Conservation (phyloP, 305 asterid species). For the Plantago lanceolata region DNA sequence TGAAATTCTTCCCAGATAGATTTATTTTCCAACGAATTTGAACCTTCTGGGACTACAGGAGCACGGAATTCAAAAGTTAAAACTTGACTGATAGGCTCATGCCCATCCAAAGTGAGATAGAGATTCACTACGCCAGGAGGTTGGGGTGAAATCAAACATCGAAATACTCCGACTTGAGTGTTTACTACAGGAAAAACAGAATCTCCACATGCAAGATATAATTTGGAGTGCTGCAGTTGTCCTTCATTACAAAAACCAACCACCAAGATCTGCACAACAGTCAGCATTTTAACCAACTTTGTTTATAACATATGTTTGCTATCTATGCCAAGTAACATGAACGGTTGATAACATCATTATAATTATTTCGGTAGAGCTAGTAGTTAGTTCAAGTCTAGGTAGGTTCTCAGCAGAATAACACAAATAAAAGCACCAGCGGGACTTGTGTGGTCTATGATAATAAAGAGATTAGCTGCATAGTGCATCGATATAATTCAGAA, state of each 20-base stretch:
- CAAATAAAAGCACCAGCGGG: not conserved
- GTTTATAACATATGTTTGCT: slow-evolving; percentile 3
- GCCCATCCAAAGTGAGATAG: slow-evolving; percentile 76
- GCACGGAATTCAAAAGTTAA: slow-evolving; percentile 66
- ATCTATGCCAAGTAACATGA: slow-evolving; percentile 2
- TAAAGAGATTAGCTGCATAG: not conserved
- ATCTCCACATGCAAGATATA: slow-evolving; percentile 73
- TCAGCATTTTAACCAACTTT: slow-evolving; percentile 20
- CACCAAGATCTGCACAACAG: slow-evolving; percentile 66
- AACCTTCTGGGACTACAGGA: slow-evolving; percentile 36
- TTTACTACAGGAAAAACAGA: slow-evolving; percentile 48
- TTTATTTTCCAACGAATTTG: slow-evolving; percentile 36
- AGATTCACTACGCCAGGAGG: slow-evolving; percentile 61
- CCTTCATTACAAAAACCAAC: slow-evolving; percentile 66
- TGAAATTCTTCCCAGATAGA: slow-evolving; percentile 61
- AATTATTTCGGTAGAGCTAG: not conserved
- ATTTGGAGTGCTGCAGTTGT: slow-evolving; percentile 36
- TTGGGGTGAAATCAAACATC: slow-evolving; percentile 63
- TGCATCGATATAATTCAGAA: too few species aligned
- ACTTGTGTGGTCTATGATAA: not conserved
- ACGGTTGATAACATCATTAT: not conserved
- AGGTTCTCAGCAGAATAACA: not conserved
- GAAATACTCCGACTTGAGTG: slow-evolving; percentile 77
- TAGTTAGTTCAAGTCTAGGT: not conserved
- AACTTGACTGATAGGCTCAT: slow-evolving; percentile 70